These are phyloP conservation scores for Penicillium lividum DNA, from an alignment of 495 filamentous ascomycete species.

Conservation along the genomic window DNA sequence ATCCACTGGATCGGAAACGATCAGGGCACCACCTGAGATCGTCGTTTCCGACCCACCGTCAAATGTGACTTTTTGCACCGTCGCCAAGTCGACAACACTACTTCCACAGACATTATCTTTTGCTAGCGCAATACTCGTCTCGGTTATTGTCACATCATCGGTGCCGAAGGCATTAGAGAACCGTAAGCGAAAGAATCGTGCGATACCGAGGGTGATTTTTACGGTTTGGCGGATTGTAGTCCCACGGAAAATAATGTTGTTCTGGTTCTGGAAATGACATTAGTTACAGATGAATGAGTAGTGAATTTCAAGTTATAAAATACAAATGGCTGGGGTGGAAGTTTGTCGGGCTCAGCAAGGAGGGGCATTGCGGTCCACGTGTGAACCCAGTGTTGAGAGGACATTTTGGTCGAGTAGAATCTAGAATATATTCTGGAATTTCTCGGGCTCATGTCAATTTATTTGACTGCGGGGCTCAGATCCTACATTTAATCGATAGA, in stretches of 20 bases:
- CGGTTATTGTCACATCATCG: constrained; percentile 60
- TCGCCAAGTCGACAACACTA: constrained; percentile 49
- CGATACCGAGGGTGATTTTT: constrained; percentile 53
- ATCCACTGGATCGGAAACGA: constrained; percentile 64
- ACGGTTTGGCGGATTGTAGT: constrained; percentile 69
- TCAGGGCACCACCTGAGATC: constrained; percentile 59
- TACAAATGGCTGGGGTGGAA: constrained; percentile 11
- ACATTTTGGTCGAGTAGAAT: not conserved
- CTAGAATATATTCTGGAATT: too few species aligned
- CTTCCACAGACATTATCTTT: constrained; percentile 50
- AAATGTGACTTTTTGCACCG: constrained; percentile 58
- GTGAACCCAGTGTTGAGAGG: constrained; percentile 11
- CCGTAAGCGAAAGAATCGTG: constrained; percentile 58
- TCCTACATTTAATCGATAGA: not conserved
- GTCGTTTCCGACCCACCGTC: constrained; percentile 47
- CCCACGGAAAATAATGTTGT: constrained; percentile 40
- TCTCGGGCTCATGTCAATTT: not conserved
- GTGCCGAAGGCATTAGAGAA: constrained; percentile 69
- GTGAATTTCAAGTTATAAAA: not conserved
- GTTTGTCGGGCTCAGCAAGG: constrained; percentile 13
- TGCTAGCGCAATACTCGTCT: constrained; percentile 58
- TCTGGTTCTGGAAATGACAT: not conserved
- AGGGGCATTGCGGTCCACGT: constrained; percentile 18
- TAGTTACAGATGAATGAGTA: not conserved
- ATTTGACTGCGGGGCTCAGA: not conserved